phyloP scores from a whole-genome alignment of 1,284 basidiomycete species.

The Neonothopanus nambi region DNA sequence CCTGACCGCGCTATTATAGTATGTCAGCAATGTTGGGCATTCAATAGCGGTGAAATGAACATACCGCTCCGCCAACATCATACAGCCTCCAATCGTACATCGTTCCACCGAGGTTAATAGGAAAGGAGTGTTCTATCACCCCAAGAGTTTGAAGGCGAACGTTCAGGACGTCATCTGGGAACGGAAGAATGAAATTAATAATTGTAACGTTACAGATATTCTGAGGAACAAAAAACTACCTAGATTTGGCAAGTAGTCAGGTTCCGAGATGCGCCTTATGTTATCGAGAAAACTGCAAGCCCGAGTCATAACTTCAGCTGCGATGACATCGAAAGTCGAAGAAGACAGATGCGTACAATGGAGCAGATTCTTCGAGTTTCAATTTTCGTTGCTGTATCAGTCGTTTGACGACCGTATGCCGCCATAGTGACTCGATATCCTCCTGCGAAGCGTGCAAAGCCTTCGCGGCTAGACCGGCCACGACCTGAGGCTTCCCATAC shows the following conservation, averaged over 20 bases:
- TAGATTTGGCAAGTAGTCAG: conserved; percentile 69
- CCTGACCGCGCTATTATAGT: conserved; percentile 31
- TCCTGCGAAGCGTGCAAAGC: conserved; percentile 47
- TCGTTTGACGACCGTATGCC: conserved; percentile 60
- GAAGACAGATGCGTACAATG: conserved; percentile 57
- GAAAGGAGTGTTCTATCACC: conserved; percentile 73
- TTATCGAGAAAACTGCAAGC: conserved; percentile 68
- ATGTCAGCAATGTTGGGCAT: no score
- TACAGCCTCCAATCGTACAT: conserved; percentile 74
- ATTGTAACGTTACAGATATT: neutral
- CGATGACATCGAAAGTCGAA: neutral
- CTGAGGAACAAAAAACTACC: conserved; percentile 39
- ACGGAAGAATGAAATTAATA: no score
- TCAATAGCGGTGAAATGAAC: conserved; percentile 26
- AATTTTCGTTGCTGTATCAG: conserved; percentile 59
- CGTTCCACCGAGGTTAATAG: conserved; percentile 59
- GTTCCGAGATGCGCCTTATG: conserved; percentile 62
- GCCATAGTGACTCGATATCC: conserved; percentile 65
- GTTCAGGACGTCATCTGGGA: conserved; percentile 68
- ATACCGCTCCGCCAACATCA: conserved; percentile 78
- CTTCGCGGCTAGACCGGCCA: conserved; percentile 55
- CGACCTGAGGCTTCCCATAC: conserved; percentile 30
- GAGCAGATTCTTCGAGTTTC: conserved; percentile 71
- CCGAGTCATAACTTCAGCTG: conserved; percentile 1
- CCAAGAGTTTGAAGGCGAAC: conserved; percentile 78